Base-by-base conservation (phyloP, 345 rosid genomes). In the Punica granatum region DNA sequence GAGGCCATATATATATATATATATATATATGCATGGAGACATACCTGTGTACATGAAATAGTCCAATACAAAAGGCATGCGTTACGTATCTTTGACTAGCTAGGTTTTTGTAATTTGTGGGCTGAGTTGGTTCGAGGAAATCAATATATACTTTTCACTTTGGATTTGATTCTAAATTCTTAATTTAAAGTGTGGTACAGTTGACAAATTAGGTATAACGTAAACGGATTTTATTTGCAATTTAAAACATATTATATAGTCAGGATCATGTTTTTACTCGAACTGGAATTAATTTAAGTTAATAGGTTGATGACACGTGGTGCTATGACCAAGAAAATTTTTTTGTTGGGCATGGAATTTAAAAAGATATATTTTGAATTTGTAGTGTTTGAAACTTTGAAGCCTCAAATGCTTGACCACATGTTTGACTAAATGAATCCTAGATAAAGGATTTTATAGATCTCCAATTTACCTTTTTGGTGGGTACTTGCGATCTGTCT, bases 381-480 rank as follows among this genome's bases (percentile, higher is more conserved):
- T 53, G 14, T 26, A 26, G 60, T 54, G 32, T 54, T 54, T 54
- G 14, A 25, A 25, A 54, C 60, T 54, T 54, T 54, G 32, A 54
- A 23, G 60, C 31, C 60, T 54, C 54, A 48, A 48, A 48, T 48
- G 25, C 3, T 54, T 54, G 60, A 54, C 54, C 21, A 48, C 42
- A 37, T 37, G 49, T 44, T 44, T 44, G 49, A 44, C 49, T 44
- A 18, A 54, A 48, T 48, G 54, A 49, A 54, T 54, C 60, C 32
- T 6, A 26, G 15, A 54, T 0, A 26, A 26, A 23, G 10, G 60
- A 54, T 54, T 54, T 54, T 23, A 25, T n/a, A 10, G 12, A 3
- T 25, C 4, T 23, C 13, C 25, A 44, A 10, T 11, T 44, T 44
- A 5, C 42, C 42, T 13, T 37, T 37, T 5, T 37, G 42, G 42